phyloP scores from a whole-genome alignment of 768 basidiomycete genomes.

The Pholiota microspora region DNA sequence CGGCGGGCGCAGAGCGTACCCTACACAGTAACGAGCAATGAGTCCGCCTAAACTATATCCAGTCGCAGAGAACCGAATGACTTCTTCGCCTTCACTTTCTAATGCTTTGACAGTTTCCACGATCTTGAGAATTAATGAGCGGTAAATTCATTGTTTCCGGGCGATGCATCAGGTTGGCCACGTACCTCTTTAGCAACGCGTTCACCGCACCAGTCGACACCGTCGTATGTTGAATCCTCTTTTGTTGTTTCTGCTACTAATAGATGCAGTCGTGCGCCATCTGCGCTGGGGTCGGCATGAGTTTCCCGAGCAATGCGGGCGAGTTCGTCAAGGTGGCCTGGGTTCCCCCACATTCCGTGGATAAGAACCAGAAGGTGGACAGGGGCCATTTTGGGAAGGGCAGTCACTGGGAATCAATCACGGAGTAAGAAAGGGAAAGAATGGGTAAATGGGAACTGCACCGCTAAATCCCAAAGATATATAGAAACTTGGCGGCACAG shows the following conservation, averaged over 20 bases:
- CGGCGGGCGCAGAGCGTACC: constrained; percentile 36
- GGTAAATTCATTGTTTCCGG: not conserved
- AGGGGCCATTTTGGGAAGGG: constrained; percentile 22
- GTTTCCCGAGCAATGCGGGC: constrained; percentile 51
- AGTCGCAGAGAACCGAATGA: constrained; percentile 68
- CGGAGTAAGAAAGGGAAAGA: not conserved
- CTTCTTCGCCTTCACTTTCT: constrained; percentile 48
- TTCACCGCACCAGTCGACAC: constrained; percentile 83
- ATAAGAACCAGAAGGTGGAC: constrained; percentile 51
- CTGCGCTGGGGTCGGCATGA: constrained; percentile 25
- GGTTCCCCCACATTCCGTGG: constrained; percentile 83
- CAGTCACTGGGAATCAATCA: not conserved
- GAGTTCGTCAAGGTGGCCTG: constrained; percentile 60
- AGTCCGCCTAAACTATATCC: constrained; percentile 86
- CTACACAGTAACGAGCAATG: constrained; percentile 75
- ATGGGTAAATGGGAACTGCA: not conserved
- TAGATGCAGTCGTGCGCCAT: constrained; percentile 51
- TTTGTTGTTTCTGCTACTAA: constrained; percentile 65
- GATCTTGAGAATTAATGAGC: constrained; percentile 39
- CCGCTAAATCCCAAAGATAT: not conserved
- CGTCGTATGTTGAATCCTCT: constrained; percentile 74
- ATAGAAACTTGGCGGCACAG: not conserved
- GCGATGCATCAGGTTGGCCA: not conserved
- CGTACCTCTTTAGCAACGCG: constrained; percentile 76
- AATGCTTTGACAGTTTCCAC: constrained; percentile 52